A percentile compares a stretch with the other conserved stretches of the same genome.
Conservation (phyloP, 305 asterid genomes). For the Solanum chacoense region DNA sequence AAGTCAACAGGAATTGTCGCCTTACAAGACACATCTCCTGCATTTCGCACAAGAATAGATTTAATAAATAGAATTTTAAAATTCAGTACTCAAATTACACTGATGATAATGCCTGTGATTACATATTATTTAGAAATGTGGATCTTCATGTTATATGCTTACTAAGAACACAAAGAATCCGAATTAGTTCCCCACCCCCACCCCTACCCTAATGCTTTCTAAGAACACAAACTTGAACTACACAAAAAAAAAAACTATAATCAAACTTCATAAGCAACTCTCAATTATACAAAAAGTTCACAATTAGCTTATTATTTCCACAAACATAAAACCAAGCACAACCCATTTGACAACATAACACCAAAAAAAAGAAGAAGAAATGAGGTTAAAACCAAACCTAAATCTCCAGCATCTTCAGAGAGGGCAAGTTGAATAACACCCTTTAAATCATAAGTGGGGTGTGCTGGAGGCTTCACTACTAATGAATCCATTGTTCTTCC, state of each 20-base stretch:
- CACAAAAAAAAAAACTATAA: not conserved
- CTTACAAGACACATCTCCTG: conserved; percentile 91
- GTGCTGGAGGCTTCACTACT: conserved; percentile 67
- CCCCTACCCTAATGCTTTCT: not conserved
- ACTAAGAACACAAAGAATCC: not conserved
- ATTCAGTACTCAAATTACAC: not conserved
- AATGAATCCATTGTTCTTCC: conserved; percentile 25
- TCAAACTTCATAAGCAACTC: not conserved
- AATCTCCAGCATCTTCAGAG: conserved; percentile 85
- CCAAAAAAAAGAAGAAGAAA: not conserved
- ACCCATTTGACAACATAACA: not conserved
- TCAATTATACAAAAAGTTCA: not conserved
- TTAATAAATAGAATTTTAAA: not conserved
- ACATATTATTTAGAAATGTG: not conserved
- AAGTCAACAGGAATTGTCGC: conserved; percentile 78
- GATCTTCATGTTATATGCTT: not conserved
- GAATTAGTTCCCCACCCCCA: not conserved
- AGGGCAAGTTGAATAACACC: conserved; percentile 72
- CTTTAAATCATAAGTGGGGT: conserved; percentile 83
- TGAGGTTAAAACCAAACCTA: conserved; percentile 28
- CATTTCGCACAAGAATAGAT: conserved; percentile 2
- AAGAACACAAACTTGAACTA: no score
- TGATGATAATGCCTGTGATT: not conserved
- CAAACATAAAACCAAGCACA: not conserved
- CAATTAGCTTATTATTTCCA: not conserved